Base-by-base conservation (phyloP, 305 asterid species). In the Rubia tinctorum region DNA sequence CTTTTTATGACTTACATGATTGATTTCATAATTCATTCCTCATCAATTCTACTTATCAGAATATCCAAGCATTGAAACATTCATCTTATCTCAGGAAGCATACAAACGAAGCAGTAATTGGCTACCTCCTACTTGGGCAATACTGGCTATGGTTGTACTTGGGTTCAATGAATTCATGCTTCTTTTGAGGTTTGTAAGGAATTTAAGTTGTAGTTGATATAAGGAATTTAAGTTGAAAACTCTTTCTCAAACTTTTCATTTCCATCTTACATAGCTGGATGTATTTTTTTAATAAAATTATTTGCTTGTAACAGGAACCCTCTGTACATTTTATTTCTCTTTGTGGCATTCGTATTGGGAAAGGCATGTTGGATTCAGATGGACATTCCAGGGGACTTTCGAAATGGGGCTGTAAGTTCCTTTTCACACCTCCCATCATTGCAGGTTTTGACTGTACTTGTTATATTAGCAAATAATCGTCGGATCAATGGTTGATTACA, bases 71-170 rank as follows among this genome's bases (percentile, higher is more conserved):
- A 6, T 34, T 15, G n/a, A 51, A 55, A 44, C 34, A 27, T 74
- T 18, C 62, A 67, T 64, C 51, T 73, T 23, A 39, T 42, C 79
- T 60, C 83, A 89, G 96, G 93, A 83, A 75, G 87, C 88, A 5
- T 73, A 83, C 77, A 77, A 37, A 81, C 88, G 80, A 71, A 70
- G 77, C 72, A 88, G 82, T 80, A 85, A 85, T 68, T 87, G 90
- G 92, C 53, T 87, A 68, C 96, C 96, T 62, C 94, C 94, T 75
- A 82, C 89, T 40, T 87, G 96, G 96, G 92, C 86, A 13, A 85
- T 88, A 51, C 3, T 90, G 63, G 91, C 90, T 7, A 77, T 90
- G 84, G 53, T 82, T 34, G 72, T 88, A 70, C 89, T 90, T 34
- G 96, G 94, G 43, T 88, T 85, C 76, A 90, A 90, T 11, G 94